Conservation (phyloP, 768 basidiomycete genomes). For the Termitomyces sp. region DNA sequence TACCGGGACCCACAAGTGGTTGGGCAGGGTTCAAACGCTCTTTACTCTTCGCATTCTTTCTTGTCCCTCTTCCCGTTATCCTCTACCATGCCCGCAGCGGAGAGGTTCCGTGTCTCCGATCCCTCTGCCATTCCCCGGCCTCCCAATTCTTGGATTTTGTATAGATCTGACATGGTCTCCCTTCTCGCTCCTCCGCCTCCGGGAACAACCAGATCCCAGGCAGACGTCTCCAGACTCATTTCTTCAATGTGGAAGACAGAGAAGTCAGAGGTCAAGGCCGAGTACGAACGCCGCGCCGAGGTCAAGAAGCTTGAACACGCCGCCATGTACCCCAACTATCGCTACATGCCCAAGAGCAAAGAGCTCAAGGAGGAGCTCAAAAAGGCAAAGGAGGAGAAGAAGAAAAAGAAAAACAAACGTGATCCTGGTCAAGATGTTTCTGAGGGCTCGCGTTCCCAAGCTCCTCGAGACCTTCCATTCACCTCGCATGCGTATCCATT, state of each 20-base stretch:
- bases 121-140: constrained; percentile 50
- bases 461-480: constrained; percentile 3
- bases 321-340: constrained; percentile 47
- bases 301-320: constrained; percentile 46
- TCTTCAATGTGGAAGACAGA: constrained; percentile 61
- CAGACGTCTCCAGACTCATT: constrained; percentile 59
- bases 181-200: constrained; percentile 30
- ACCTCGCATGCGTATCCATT: constrained; percentile 13
- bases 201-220: constrained; percentile 42
- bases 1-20: constrained; percentile 23
- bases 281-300: constrained; percentile 51
- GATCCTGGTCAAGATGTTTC: not conserved
- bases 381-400: constrained; percentile 30
- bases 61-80: not conserved
- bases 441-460: constrained; percentile 1
- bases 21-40: not conserved
- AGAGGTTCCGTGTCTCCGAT: constrained; percentile 1
- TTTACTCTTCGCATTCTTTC: not conserved
- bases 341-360: constrained; percentile 50
- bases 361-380: constrained; percentile 36
- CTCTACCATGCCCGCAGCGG: constrained; percentile 9
- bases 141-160: constrained; percentile 81
- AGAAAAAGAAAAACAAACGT: constrained; percentile 6
- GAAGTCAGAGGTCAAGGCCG: constrained; percentile 33
- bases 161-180: constrained; percentile 55